Evolutionary conservation across 2,329 filamentous ascomycete genomes (phyloP).

Genomic region (Aureobasidium sp.): DNA sequence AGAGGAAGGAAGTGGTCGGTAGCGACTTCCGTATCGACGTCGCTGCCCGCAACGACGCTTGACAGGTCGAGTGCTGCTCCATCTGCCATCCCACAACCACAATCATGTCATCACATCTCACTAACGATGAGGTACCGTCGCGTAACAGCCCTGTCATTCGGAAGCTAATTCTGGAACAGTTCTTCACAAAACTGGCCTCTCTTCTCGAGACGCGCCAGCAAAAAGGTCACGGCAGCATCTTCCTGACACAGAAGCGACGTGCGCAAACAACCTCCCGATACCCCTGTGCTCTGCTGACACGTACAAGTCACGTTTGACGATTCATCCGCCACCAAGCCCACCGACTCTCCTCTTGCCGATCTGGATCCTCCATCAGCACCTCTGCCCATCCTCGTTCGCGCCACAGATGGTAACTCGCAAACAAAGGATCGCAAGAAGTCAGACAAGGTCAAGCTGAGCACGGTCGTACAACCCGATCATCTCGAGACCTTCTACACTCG

Average conservation of each 20-base stretch:
- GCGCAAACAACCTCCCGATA: conserved; percentile 24
- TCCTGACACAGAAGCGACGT: conserved; percentile 71
- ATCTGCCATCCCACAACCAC: conserved; percentile 35
- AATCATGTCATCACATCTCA: conserved; percentile 41
- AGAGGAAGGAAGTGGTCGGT: background rate
- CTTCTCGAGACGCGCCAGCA: conserved; percentile 62
- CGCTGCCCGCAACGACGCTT: background rate
- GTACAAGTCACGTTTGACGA: background rate
- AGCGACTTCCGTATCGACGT: background rate
- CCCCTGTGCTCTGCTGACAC: background rate
- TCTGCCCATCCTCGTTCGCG: conserved; percentile 71
- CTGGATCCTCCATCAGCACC: conserved; percentile 49
- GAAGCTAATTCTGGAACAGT: conserved; percentile 44
- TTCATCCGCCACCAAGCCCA: background rate
- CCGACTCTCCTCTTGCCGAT: conserved; percentile 52
- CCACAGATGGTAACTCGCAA: conserved; percentile 63
- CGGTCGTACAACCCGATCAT: conserved; percentile 67
- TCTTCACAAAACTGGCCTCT: conserved; percentile 61
- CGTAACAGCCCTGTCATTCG: background rate
- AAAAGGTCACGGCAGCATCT: conserved; percentile 66
- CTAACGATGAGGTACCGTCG: conserved; percentile 52
- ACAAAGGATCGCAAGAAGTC: conserved; percentile 44
- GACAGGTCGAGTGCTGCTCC: background rate
- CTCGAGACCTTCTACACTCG: conserved; percentile 73
- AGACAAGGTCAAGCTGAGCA: conserved; percentile 71